phyloP scores from a whole-genome alignment of 176 grass and related monocot species.

The Chrysopogon serrulatus region DNA sequence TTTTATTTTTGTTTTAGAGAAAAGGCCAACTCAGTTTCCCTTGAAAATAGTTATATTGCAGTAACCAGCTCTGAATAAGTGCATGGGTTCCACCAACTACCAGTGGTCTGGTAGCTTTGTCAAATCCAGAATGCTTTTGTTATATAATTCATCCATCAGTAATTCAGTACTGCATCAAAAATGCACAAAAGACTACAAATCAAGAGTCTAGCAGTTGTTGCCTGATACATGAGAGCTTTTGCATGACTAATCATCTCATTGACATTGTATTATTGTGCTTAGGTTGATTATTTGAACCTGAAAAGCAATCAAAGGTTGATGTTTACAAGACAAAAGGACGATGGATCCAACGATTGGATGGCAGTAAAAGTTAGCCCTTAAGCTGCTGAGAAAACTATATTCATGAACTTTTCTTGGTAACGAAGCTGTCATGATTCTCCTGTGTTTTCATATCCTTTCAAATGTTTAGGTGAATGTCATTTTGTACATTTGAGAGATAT shows the following conservation, averaged over 20 bases:
- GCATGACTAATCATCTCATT: neutral
- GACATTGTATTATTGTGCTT: neutral
- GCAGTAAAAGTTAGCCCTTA: constrained; percentile 52
- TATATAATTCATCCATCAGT: neutral
- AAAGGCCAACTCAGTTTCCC: too few species aligned
- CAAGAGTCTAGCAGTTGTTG: neutral
- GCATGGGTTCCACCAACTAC: neutral
- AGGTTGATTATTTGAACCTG: constrained; percentile 91
- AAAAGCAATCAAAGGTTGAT: constrained; percentile 77
- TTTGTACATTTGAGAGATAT: neutral
- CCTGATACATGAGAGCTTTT: neutral
- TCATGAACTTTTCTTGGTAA: constrained; percentile 12
- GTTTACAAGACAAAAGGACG: constrained; percentile 47
- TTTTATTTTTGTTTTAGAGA: neutral
- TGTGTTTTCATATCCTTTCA: neutral
- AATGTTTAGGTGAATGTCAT: neutral
- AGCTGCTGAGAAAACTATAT: constrained; percentile 6
- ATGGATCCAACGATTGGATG: constrained; percentile 47
- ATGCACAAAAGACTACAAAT: neutral
- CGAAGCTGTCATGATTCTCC: neutral
- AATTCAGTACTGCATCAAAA: neutral
- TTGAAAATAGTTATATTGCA: too few species aligned
- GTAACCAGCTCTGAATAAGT: neutral
- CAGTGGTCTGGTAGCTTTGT: neutral
- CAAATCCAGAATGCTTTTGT: neutral